Evolutionary conservation across 164 flowering plant genomes (phyloP).

Genomic region (Stephania japonica): DNA sequence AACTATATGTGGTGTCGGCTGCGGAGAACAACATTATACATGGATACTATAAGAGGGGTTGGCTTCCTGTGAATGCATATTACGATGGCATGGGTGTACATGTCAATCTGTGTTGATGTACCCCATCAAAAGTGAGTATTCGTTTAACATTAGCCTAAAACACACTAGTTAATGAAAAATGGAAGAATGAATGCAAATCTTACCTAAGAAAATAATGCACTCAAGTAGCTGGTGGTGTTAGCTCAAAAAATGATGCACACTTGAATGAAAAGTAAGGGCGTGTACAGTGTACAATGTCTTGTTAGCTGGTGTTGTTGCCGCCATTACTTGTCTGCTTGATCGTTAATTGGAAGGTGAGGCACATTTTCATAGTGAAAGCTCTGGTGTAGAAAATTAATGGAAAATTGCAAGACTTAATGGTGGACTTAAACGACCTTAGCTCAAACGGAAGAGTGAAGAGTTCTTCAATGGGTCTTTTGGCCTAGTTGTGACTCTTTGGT

Average conservation of each 20-base stretch:
- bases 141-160: not conserved
- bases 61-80: not conserved
- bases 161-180: not conserved
- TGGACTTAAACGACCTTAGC: slow-evolving; percentile 33
- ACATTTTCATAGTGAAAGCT: not conserved
- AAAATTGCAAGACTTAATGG: not conserved
- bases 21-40: no score
- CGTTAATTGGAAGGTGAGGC: not conserved
- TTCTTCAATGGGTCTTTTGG: not conserved
- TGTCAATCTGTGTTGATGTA: no score
- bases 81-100: not conserved
- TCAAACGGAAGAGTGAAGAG: slow-evolving; percentile 39
- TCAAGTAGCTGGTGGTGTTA: not conserved
- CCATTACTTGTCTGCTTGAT: not conserved
- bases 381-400: not conserved
- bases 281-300: no score
- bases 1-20: no score
- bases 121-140: not conserved
- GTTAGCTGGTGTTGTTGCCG: not conserved
- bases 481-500: slow-evolving; percentile 23
- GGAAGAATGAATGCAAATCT: not conserved
- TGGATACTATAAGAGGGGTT: no score
- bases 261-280: not conserved
- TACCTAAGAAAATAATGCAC: not conserved
- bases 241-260: not conserved